Conservation (phyloP, 768 basidiomycete genomes). For the Leccinellum luteum region DNA sequence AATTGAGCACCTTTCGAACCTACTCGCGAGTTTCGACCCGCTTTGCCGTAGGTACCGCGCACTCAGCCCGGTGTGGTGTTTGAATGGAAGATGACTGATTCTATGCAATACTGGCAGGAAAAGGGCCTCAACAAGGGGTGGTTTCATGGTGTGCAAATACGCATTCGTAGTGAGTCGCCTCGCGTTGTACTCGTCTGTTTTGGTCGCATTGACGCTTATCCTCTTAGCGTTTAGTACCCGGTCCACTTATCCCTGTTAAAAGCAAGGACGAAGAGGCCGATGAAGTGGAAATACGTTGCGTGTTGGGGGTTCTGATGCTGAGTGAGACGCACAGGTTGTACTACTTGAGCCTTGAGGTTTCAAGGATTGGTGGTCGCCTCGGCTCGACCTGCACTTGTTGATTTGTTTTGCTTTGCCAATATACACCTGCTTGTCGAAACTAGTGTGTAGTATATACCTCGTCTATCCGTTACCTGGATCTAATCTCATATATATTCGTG, state of each 20-base stretch:
- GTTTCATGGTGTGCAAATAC: conserved; percentile 82
- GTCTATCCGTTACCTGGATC: no score
- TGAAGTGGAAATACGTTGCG: neutral
- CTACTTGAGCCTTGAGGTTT: no score
- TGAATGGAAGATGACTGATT: neutral
- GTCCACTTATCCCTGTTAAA: conserved; percentile 22
- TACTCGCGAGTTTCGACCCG: neutral
- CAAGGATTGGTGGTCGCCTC: neutral
- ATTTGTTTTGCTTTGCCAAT: neutral
- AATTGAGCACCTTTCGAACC: neutral
- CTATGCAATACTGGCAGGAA: conserved; percentile 66
- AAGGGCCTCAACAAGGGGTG: conserved; percentile 63
- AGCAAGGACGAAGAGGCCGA: conserved; percentile 4
- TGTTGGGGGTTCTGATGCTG: conserved; percentile 3
- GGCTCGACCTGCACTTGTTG: neutral
- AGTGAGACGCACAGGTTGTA: neutral
- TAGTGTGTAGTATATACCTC: neutral
- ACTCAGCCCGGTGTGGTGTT: neutral
- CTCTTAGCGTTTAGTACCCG: conserved; percentile 26
- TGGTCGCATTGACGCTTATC: neutral
- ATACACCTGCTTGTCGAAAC: neutral
- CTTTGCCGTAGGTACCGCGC: conserved; percentile 56
- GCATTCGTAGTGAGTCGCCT: conserved; percentile 63
- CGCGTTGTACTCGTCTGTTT: neutral
- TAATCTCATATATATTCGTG: no score